These are phyloP conservation scores for Stagonosporopsis cucurbitacearum DNA, from an alignment of 2,329 filamentous ascomycete species.

Conservation along the genomic window DNA sequence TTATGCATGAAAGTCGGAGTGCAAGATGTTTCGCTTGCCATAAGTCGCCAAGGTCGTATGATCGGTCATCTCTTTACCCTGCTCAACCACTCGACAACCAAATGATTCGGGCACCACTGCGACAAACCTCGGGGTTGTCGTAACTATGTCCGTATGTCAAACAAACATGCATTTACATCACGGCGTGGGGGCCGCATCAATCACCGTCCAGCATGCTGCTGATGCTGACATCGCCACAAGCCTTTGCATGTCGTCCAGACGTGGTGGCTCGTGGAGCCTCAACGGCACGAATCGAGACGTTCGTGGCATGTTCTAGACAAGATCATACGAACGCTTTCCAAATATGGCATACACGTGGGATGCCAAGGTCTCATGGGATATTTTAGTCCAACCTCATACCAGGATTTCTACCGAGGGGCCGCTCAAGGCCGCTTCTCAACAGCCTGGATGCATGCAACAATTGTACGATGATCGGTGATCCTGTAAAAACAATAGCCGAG, in stretches of 20 bases:
- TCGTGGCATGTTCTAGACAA: slow-evolving; percentile 3
- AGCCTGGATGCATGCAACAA: not conserved
- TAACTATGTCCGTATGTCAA: not conserved
- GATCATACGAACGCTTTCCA: slow-evolving; percentile 1
- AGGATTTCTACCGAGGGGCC: not conserved
- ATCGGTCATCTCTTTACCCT: not conserved
- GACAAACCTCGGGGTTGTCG: not conserved
- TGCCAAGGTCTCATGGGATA: slow-evolving; percentile 1
- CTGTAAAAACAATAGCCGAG: not conserved
- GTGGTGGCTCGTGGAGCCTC: slow-evolving; percentile 3
- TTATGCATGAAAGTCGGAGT: slow-evolving; percentile 1
- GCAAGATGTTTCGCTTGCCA: not conserved
- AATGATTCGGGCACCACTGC: not conserved
- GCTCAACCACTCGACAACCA: not conserved
- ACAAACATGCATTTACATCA: not conserved
- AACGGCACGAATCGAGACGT: slow-evolving; percentile 8
- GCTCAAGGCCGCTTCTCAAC: not conserved
- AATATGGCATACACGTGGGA: not conserved
- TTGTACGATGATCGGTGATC: not conserved
- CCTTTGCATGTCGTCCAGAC: not conserved
- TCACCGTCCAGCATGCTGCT: not conserved
- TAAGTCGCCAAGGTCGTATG: slow-evolving; percentile 6
- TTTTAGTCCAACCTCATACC: slow-evolving; percentile 2
- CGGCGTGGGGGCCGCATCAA: slow-evolving; percentile 4
- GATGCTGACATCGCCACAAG: slow-evolving; percentile 5